Conservation (phyloP, 441 rosid genomes). For the Croton setiger region DNA sequence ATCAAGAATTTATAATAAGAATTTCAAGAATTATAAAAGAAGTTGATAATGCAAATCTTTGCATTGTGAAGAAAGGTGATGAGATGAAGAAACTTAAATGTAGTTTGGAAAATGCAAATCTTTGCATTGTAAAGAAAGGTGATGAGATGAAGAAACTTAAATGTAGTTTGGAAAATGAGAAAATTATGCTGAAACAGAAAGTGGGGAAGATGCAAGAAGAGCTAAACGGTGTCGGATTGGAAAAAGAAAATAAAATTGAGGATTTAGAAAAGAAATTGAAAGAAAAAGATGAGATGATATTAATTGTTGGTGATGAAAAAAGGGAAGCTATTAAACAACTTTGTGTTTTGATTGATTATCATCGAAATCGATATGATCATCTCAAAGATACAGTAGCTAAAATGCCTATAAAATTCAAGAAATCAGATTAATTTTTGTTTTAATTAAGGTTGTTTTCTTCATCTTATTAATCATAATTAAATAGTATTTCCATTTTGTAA, state of each 20-base stretch:
- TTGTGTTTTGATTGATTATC: slow-evolving; percentile 53
- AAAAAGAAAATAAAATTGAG: slow-evolving; percentile 27
- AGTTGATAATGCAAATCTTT: slow-evolving; percentile 37
- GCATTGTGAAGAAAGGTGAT: slow-evolving; percentile 35
- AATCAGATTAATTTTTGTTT: slow-evolving; percentile 15
- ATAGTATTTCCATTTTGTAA: too few species aligned
- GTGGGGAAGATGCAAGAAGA: slow-evolving; percentile 37
- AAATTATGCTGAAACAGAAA: slow-evolving; percentile 34
- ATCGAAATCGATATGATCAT: slow-evolving; percentile 40
- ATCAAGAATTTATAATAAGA: slow-evolving; percentile 30
- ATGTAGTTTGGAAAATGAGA: slow-evolving; percentile 34
- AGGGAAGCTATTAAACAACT: slow-evolving; percentile 89
- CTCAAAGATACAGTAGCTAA: slow-evolving; percentile 40
- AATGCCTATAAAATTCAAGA: slow-evolving; percentile 23
- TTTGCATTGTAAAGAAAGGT: slow-evolving; percentile 34
- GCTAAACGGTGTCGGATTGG: slow-evolving; percentile 30
- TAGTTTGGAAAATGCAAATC: slow-evolving; percentile 30
- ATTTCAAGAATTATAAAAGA: slow-evolving; percentile 40
- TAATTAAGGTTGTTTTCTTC: too few species aligned
- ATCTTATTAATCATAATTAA: too few species aligned
- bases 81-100: slow-evolving; percentile 22
- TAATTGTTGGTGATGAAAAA: slow-evolving; percentile 62
- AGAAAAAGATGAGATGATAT: slow-evolving; percentile 39
- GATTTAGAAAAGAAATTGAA: slow-evolving; percentile 41
- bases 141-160: slow-evolving; percentile 23